A percentile compares a stretch with the other conserved stretches of the same genome.
phyloP scores from a whole-genome alignment of 192 early-diverging fungal species.

The Diversispora epigaea region DNA sequence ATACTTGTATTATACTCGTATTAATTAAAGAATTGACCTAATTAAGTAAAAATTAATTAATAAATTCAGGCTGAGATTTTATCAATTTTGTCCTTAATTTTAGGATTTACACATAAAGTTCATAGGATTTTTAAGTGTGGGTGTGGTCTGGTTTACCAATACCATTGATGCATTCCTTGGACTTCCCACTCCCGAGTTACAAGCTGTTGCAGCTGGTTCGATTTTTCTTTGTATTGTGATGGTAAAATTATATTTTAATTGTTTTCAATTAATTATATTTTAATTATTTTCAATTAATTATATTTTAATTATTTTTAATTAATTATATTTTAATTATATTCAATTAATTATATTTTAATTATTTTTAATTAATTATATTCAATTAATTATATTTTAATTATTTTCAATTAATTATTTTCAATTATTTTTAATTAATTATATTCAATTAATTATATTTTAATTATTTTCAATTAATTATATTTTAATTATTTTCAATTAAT shows the following conservation, averaged over 20 bases:
- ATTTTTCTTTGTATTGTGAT: slow-evolving; percentile 42
- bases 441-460: too few species aligned
- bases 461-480: neutral
- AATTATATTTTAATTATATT: too few species aligned
- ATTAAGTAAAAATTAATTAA: too few species aligned
- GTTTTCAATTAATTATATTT: too few species aligned
- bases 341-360: too few species aligned
- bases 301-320: too few species aligned
- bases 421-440: too few species aligned
- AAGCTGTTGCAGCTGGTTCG: slow-evolving; percentile 37
- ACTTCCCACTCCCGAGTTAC: neutral
- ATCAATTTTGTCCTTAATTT: slow-evolving; percentile 11
- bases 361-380: neutral
- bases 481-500: too few species aligned
- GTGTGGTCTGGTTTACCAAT: slow-evolving; percentile 16
- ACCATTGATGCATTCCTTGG: slow-evolving; percentile 21
- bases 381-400: too few species aligned
- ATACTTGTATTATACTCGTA: neutral
- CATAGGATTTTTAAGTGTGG: slow-evolving; percentile 37
- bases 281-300: too few species aligned
- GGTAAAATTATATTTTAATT: slow-evolving; percentile 24
- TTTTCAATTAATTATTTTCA: slow-evolving; percentile 1
- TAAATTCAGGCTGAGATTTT: neutral
- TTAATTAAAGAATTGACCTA: too few species aligned
- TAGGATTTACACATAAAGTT: slow-evolving; percentile 28